Evolutionary conservation across 208 protist species (phyloP), one percentile per base, ranked within the genome.

Genomic region (Trypanosoma platydactyli): DNA sequence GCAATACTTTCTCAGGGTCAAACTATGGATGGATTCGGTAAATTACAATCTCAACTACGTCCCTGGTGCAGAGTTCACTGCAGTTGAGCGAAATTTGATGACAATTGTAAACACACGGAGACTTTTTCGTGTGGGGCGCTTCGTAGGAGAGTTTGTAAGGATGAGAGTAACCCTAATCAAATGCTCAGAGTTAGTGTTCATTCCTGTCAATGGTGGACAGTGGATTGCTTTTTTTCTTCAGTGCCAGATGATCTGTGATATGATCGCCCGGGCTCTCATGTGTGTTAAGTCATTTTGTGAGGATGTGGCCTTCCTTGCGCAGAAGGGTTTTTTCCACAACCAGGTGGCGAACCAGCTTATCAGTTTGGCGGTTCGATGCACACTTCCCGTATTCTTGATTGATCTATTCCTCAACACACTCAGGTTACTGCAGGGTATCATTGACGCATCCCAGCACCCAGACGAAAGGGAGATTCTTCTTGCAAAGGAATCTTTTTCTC

Each of bases 231-330:
- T 94, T 33, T 96, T 94, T 55, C 87, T 96, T 62, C 91, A 96
- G 64, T 87, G 76, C n/a, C 91, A 96, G 72, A 96, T 96, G 91
- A 76, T 94, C 20, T 73, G 87, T 40, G 91, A 96, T 72, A 87
- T 96, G 70, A 48, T 93, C 22, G 91, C 91, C 15, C 73, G 91
- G 25, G 65, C 71, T 5, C 77, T 96, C 22, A 73, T 94, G 62
- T 94, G 86, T 64, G 54, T 88, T 27, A 96, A 96, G 60, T 94
- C 84, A 0, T 84, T 94, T n/a, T 88, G 75, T 35, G 91, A 96
- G 62, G 91, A 96, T 67, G 64, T 94, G 13, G 88, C 88, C 16
- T 94, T 94, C 45, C 73, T 94, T 18, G 79, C 88, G 25, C 91
- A 94, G 64, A 96, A 94, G 52, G 91, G 91, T 6, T 94, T 96